These are phyloP conservation scores for Rhizopus delemar DNA, from an alignment of 371 early-diverging fungal species.

Conservation along the genomic window DNA sequence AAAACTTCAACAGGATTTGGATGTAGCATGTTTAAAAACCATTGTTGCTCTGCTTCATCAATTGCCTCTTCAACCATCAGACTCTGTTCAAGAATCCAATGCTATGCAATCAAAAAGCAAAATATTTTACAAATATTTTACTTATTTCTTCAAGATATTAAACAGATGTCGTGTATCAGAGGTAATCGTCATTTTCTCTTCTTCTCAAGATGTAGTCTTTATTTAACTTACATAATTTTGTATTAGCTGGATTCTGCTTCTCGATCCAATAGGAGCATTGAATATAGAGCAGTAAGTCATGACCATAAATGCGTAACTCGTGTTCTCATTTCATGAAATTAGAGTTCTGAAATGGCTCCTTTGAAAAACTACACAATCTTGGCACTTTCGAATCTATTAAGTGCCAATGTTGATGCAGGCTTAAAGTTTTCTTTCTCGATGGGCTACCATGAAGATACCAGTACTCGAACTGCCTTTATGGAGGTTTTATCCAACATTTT, in stretches of 20 bases:
- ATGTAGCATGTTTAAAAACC: constrained; percentile 77
- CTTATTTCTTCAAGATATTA: constrained; percentile 81
- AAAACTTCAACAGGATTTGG: constrained; percentile 75
- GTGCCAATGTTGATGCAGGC: constrained; percentile 87
- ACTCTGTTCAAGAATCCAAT: constrained; percentile 57
- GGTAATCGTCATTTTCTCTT: constrained; percentile 13
- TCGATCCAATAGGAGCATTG: constrained; percentile 13
- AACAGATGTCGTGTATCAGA: constrained; percentile 72
- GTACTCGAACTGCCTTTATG: constrained; percentile 83
- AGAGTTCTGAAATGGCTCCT: constrained; percentile 59
- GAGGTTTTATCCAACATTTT: constrained; percentile 85
- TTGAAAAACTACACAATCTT: constrained; percentile 79
- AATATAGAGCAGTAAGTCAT: constrained; percentile 12
- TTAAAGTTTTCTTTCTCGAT: constrained; percentile 82
- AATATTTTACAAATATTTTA: constrained; percentile 80
- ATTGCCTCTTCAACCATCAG: constrained; percentile 78
- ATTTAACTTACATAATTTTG: not conserved
- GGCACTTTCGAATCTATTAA: constrained; percentile 81
- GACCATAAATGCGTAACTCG: constrained; percentile 1
- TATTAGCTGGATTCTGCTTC: constrained; percentile 20
- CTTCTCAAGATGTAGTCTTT: too few species aligned
- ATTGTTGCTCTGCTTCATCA: constrained; percentile 74
- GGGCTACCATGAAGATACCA: constrained; percentile 86
- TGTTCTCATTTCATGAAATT: not conserved
- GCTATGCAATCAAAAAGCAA: constrained; percentile 63